phyloP scores from a whole-genome alignment of 257 asterid species.

The Penstemon barbatus region DNA sequence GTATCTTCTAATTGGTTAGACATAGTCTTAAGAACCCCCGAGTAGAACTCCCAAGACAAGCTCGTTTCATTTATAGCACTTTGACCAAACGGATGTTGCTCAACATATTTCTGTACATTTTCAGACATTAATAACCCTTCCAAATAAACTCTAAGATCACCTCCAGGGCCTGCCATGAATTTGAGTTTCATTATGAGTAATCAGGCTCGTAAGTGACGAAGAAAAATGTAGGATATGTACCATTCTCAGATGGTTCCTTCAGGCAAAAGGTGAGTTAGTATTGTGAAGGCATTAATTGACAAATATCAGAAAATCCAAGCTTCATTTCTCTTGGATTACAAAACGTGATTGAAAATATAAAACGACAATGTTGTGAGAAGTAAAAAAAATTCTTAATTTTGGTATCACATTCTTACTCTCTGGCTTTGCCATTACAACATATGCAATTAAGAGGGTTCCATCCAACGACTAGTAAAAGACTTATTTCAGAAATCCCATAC shows the following conservation, averaged over 20 bases:
- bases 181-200: conserved; percentile 2
- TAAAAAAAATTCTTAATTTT: too few relatives aligned
- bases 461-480: not conserved
- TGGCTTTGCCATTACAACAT: not conserved
- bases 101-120: conserved; percentile 52
- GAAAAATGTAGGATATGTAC: not conserved
- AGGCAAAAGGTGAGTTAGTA: too few relatives aligned
- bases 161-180: conserved; percentile 59
- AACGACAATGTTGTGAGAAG: too few relatives aligned
- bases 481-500: not conserved
- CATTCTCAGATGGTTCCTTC: too few relatives aligned
- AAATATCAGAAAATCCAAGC: too few relatives aligned
- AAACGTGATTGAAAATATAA: too few relatives aligned
- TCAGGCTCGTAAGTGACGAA: conserved; percentile 9
- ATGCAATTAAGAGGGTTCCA: too few relatives aligned
- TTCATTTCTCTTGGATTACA: too few relatives aligned
- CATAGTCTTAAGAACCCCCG: conserved; percentile 45
- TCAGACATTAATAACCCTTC: conserved; percentile 56
- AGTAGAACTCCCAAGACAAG: conserved; percentile 69
- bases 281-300: too few relatives aligned
- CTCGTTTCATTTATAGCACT: conserved; percentile 53
- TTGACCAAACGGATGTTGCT: conserved; percentile 80
- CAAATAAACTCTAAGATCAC: conserved; percentile 72
- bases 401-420: not conserved
- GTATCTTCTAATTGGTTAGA: conserved; percentile 13